Evolutionary conservation across 768 basidiomycete genomes (phyloP).

Genomic region (Lactarius hatsudake): DNA sequence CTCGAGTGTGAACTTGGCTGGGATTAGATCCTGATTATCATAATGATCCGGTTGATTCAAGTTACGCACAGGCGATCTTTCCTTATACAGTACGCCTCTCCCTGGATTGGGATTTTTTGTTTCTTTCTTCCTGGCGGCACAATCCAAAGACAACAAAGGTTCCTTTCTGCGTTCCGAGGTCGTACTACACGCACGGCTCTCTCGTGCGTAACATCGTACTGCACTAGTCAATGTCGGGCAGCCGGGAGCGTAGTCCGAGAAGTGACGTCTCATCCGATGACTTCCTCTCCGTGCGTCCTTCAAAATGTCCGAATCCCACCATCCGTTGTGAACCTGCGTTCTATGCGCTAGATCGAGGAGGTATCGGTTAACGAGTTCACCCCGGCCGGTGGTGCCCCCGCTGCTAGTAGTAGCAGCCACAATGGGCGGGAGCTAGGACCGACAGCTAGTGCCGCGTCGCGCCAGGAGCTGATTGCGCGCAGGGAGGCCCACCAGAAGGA

Average conservation of each 20-base stretch:
- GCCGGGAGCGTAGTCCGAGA: neutral
- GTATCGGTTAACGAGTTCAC: neutral
- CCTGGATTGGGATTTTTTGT: neutral
- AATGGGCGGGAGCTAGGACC: neutral
- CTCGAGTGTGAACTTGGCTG: neutral
- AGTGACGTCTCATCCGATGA: neutral
- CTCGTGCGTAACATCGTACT: neutral
- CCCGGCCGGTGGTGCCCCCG: neutral
- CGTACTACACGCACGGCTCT: neutral
- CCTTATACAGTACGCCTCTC: too few relatives aligned
- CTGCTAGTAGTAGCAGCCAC: neutral
- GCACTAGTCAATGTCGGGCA: slow-evolving; percentile 3
- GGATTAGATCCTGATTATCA: neutral
- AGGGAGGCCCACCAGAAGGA: slow-evolving; percentile 2
- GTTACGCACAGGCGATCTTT: neutral
- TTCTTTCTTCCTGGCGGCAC: neutral
- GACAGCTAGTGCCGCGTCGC: neutral
- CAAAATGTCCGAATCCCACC: neutral
- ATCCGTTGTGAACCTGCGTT: neutral
- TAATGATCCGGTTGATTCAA: neutral
- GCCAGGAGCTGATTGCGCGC: slow-evolving; percentile 5
- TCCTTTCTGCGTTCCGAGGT: neutral
- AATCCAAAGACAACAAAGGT: neutral
- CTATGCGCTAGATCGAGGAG: slow-evolving; percentile 2
- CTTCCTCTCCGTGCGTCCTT: slow-evolving; percentile 5